Evolutionary conservation across 2,329 filamentous ascomycete genomes (phyloP).

Genomic region (Tolypocladium tundrense): DNA sequence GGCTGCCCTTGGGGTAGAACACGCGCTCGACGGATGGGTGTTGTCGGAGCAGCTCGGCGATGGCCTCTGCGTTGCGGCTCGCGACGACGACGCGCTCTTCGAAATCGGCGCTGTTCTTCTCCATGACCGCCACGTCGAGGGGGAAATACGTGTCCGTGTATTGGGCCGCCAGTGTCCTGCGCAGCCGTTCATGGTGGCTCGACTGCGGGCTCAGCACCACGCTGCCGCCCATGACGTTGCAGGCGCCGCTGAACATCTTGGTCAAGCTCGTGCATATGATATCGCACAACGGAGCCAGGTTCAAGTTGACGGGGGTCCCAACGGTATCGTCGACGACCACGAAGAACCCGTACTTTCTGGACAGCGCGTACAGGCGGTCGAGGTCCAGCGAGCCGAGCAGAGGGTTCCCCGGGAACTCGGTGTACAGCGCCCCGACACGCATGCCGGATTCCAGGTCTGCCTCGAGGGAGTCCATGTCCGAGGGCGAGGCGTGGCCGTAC

Average conservation of each 20-base stretch:
- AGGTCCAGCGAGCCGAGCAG: constrained; percentile 19
- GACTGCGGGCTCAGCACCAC: constrained; percentile 32
- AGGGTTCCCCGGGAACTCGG: constrained; percentile 30
- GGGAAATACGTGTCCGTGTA: constrained; percentile 13
- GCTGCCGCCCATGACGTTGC: constrained; percentile 42
- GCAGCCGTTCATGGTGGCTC: constrained; percentile 20
- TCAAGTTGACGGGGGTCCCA: constrained; percentile 32
- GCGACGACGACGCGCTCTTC: constrained; percentile 19
- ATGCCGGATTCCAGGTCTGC: constrained; percentile 24
- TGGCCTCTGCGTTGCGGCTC: constrained; percentile 14
- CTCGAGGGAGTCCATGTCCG: constrained; percentile 29
- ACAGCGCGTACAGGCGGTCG: constrained; percentile 12
- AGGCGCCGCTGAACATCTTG: constrained; percentile 44
- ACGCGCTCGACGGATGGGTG: constrained; percentile 17
- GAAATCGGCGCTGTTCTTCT: constrained; percentile 28
- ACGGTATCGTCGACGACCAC: constrained; percentile 35
- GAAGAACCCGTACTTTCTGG: constrained; percentile 27
- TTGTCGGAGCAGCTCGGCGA: constrained; percentile 14
- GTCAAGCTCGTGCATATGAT: constrained; percentile 40
- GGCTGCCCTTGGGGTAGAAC: constrained; percentile 29
- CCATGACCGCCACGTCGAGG: constrained; percentile 17
- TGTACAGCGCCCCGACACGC: constrained; percentile 31
- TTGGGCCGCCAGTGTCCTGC: constrained; percentile 8
- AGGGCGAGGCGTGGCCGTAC: constrained; percentile 28
- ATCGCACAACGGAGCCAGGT: constrained; percentile 35